Evolutionary conservation across 2,329 filamentous ascomycete species (phyloP), one percentile per base, ranked within the genome.

Genomic region (Xylariaceae sp.): DNA sequence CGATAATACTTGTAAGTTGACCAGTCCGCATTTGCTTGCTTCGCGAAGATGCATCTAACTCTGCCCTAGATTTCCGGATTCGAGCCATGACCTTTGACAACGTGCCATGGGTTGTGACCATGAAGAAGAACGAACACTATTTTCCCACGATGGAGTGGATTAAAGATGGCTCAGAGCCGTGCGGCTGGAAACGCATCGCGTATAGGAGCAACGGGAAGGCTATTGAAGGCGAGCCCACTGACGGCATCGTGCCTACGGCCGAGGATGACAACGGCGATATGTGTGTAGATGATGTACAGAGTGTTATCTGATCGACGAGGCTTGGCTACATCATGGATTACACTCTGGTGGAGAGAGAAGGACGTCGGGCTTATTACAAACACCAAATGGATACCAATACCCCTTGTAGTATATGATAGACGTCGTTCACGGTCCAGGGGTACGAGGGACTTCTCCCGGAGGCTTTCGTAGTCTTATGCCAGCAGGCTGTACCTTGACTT

Each of bases 101-200:
- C 69, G 92, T 99, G 8, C 93, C 93, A 2, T 99, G 94, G 92
- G 92, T 99, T n/a, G 90, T 95, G 45, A 99, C 94, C 7, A 96
- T 99, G 90, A 99, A 99, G 86, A 97, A 97, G 83, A 97, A 97
- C 68, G 93, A 99, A 72, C 94, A 99, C 75, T 99, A 99, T 73
- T 89, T 88, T 74, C 86, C 86, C 0, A 88, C 85, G 0, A 83
- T 85, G 73, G 86, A 88, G 69, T 87, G 85, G 80, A 82, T 85
- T 73, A 88, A 87, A 73, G 85, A 88, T 64, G 71, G 75, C 11
- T 74, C 74, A 5, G 83, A 85, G 63, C 74, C 79, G 1, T 85
- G 81, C 63, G 85, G 85, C 53, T 88, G 86, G 86, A 79, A 79
- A 56, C 77, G 85, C 44, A 78, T 85, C 17, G 85, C 84, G 2